Conservation (phyloP, 176 grass and related monocot genomes). For the Musa acuminata region DNA sequence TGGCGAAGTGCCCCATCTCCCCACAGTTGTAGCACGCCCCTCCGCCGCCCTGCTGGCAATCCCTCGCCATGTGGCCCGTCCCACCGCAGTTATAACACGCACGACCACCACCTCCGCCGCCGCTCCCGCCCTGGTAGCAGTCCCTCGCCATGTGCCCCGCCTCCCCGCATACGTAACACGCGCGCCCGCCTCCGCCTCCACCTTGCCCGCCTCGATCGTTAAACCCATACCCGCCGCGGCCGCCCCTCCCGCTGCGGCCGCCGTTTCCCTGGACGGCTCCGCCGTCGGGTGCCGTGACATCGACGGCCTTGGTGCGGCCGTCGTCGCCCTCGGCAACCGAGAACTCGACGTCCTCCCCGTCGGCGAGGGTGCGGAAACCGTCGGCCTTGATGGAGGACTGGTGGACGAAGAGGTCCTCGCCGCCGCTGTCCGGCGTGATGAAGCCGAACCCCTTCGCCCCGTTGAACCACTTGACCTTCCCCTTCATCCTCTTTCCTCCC, state of each 20-base stretch:
- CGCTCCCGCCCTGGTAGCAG: background rate
- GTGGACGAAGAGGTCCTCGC: conserved; percentile 8
- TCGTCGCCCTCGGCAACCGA: background rate
- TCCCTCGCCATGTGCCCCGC: background rate
- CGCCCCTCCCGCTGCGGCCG: background rate
- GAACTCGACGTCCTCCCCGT: conserved; percentile 5
- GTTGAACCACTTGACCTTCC: conserved; percentile 11
- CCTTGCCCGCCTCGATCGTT: background rate
- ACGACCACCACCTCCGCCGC: background rate
- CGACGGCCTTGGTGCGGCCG: background rate
- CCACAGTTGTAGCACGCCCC: conserved; percentile 3
- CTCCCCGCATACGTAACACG: background rate
- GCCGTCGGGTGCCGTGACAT: background rate
- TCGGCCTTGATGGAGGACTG: background rate
- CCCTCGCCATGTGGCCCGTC: background rate
- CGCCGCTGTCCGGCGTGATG: background rate
- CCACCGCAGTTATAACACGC: background rate
- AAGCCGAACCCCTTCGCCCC: background rate
- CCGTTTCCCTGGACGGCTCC: background rate
- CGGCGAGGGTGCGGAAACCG: background rate
- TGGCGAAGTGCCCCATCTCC: background rate
- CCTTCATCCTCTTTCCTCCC: background rate
- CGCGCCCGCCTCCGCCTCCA: background rate
- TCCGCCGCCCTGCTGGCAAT: background rate
- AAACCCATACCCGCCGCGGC: background rate